Evolutionary conservation across 441 rosid genomes (phyloP).

Genomic region (Pelargonium australe): DNA sequence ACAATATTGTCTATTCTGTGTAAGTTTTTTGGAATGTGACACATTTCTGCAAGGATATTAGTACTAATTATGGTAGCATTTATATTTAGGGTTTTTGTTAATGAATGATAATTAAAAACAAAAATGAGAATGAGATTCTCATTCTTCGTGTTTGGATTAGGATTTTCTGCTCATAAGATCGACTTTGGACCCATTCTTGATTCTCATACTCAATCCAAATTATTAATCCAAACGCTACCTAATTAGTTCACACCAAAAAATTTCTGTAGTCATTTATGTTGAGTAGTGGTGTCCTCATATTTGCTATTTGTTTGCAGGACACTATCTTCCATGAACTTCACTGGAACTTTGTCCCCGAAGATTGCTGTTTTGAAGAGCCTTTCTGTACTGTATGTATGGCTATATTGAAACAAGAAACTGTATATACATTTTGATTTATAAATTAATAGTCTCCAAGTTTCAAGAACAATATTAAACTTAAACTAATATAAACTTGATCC

Average conservation of each 20-base stretch:
- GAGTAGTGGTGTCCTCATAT: neutral
- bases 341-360: slow-evolving; percentile 90
- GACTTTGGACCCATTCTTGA: too few species aligned
- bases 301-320: slow-evolving; percentile 45
- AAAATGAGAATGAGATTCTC: too few species aligned
- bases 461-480: neutral
- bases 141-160: too few species aligned
- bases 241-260: neutral
- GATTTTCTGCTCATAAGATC: too few species aligned
- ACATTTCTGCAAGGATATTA: too few species aligned
- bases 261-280: neutral
- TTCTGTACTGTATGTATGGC: slow-evolving; percentile 16
- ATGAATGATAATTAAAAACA: too few species aligned
- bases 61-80: too few species aligned
- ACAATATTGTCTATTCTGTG: neutral
- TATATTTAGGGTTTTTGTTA: too few species aligned
- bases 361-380: slow-evolving; percentile 85
- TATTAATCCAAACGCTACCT: neutral
- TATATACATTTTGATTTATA: slow-evolving; percentile 39
- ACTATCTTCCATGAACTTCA: slow-evolving; percentile 78
- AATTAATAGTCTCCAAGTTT: neutral
- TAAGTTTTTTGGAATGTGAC: neutral
- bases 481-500: too few species aligned
- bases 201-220: too few species aligned
- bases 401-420: slow-evolving; percentile 28